Evolutionary conservation across 495 filamentous ascomycete species (phyloP).

Genomic region (Penicillium robsamsonii): DNA sequence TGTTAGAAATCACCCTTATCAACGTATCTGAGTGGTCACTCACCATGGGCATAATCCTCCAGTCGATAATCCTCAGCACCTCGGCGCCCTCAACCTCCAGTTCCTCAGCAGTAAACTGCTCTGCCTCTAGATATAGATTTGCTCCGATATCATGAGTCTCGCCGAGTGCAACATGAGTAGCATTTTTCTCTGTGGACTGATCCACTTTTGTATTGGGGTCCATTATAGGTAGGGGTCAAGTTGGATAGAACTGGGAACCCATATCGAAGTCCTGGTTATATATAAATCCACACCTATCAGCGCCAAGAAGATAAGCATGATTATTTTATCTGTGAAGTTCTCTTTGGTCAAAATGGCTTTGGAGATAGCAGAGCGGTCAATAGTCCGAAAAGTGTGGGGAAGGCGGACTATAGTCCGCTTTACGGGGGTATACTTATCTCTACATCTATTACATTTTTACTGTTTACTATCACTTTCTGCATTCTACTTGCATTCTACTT

Average conservation of each 20-base stretch:
- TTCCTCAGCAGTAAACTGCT: constrained; percentile 33
- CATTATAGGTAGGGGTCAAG: constrained; percentile 2
- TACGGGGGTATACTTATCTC: too few relatives aligned
- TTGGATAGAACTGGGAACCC: background rate
- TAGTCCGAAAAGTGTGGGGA: constrained; percentile 15
- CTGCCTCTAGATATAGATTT: constrained; percentile 31
- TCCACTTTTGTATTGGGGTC: constrained; percentile 21
- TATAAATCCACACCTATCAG: background rate
- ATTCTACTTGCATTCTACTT: too few relatives aligned
- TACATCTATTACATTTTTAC: background rate
- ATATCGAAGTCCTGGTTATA: background rate
- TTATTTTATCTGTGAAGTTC: background rate
- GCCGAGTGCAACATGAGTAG: constrained; percentile 24
- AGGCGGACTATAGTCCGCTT: background rate
- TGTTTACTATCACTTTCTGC: too few relatives aligned
- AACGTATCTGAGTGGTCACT: background rate
- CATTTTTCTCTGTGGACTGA: constrained; percentile 24
- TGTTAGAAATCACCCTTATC: background rate
- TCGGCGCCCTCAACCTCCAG: constrained; percentile 31
- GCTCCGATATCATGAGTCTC: constrained; percentile 33
- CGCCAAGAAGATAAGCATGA: constrained; percentile 23
- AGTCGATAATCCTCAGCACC: constrained; percentile 35
- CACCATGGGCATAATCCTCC: constrained; percentile 37
- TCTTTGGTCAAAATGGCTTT: background rate
- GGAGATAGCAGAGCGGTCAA: constrained; percentile 19